Percentiles rank a stretch among this genome's conserved stretches.
Conservation (phyloP, 2,329 filamentous ascomycete species). For the Alternaria gansuensis region DNA sequence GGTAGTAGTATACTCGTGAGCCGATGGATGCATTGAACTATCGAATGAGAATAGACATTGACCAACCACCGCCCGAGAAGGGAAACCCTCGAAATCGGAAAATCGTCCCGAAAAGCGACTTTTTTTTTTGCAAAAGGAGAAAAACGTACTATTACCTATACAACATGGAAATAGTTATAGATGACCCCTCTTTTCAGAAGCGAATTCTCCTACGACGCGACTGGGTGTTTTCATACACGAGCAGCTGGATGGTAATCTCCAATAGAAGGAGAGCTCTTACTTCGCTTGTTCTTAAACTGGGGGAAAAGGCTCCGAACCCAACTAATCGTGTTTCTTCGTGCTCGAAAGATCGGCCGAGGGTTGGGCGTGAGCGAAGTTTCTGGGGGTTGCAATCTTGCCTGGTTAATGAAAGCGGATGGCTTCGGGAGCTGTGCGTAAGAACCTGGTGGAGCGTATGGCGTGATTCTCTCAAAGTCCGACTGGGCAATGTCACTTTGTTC, state of each 20-base stretch:
- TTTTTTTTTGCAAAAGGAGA: no score
- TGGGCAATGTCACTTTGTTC: no score
- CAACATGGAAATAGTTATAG: background rate
- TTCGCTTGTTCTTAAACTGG: background rate
- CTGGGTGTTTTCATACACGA: background rate
- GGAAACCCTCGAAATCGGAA: background rate
- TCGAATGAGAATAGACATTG: background rate
- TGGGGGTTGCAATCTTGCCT: background rate
- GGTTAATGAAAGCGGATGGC: background rate
- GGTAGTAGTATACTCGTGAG: background rate
- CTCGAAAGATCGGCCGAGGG: background rate
- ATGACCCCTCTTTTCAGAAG: background rate
- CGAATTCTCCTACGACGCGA: background rate
- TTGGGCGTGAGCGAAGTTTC: background rate
- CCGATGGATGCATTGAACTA: background rate
- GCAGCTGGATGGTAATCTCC: no score
- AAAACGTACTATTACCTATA: background rate
- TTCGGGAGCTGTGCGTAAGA: background rate
- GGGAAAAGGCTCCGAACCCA: background rate
- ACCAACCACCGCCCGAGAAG: background rate
- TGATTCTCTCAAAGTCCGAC: background rate
- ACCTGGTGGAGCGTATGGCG: background rate
- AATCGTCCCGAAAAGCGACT: background rate
- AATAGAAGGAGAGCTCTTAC: background rate
- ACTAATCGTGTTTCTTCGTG: background rate